Base-by-base conservation (phyloP, 2,329 filamentous ascomycete species). In the Penicillium expansum region DNA sequence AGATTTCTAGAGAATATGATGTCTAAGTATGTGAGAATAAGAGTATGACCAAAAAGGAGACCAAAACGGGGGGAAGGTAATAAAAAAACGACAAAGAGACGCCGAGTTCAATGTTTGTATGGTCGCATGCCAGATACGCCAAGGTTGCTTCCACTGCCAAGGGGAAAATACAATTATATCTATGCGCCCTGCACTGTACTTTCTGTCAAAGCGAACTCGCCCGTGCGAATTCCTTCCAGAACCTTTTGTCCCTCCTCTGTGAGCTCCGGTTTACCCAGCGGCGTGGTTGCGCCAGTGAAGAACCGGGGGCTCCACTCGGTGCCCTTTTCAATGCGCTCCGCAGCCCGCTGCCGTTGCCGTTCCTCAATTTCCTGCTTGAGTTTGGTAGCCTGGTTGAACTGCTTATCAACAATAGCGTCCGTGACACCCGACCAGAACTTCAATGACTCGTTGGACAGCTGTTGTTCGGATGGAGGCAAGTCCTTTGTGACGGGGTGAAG, bases 321-420 rank as follows among this genome's bases (percentile, higher is more conserved):
- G 13, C 86, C 84, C 14, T 82, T 82, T 43, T 82, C 82, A 70
- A 93, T 89, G 42, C 94, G 83, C 70, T 93, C 86, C 24, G 91
- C 86, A 1, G 91, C 92, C 76, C 91, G 93, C 67, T 90, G 84
- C 32, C 94, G 83, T 77, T 99, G 94, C 42, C 82, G 82, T 74
- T 99, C 94, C 74, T 99, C 94, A 11, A 99, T 84, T 67, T 96
- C 91, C 58, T 91, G 86, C 79, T 99, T 99, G 60, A 94, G 79
- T 20, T 83, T 85, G 22, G 94, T 99, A 8, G 94, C 94, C 62
- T 89, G 86, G 41, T 83, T 83, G 74, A 86, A 99, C 71, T 96
- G 91, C 76, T 92, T 95, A 59, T 86, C 79, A 22, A 84, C 74
- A 69, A 99, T 97, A 35, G 92, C 91, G 51, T 90, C 82, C 18